Evolutionary conservation across 2,329 filamentous ascomycete genomes (phyloP).

Genomic region (Botrytis byssoidea): DNA sequence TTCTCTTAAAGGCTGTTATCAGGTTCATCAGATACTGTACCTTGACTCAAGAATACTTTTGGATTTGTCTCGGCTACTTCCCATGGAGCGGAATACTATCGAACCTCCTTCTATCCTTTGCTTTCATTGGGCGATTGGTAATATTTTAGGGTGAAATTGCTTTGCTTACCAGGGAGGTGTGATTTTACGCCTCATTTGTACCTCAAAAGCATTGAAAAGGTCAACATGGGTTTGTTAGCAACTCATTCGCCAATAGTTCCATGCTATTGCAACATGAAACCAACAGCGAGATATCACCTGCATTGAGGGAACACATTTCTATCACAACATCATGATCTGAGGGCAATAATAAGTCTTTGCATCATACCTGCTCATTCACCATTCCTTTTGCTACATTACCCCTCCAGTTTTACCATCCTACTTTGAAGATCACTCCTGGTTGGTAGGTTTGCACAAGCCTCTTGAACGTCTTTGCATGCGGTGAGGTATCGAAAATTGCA

Average conservation of each 20-base stretch:
- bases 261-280: background rate
- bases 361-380: background rate
- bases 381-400: background rate
- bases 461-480: slow-evolving; percentile 4
- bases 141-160: background rate
- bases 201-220: background rate
- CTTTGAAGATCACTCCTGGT: background rate
- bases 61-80: background rate
- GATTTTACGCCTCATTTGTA: background rate
- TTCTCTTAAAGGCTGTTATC: background rate
- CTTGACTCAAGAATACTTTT: background rate
- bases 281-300: slow-evolving; percentile 4
- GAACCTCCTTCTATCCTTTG: background rate
- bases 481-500: background rate
- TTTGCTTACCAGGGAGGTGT: background rate
- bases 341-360: background rate
- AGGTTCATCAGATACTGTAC: background rate
- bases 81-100: background rate
- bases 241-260: background rate
- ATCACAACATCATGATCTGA: background rate
- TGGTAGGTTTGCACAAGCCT: background rate
- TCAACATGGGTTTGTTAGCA: background rate
- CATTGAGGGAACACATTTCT: background rate
- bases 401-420: background rate
- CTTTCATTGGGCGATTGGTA: background rate